These are phyloP conservation scores for Ophiostoma sp. DNA, from an alignment of 2,329 filamentous ascomycete genomes.

Conservation along the genomic window DNA sequence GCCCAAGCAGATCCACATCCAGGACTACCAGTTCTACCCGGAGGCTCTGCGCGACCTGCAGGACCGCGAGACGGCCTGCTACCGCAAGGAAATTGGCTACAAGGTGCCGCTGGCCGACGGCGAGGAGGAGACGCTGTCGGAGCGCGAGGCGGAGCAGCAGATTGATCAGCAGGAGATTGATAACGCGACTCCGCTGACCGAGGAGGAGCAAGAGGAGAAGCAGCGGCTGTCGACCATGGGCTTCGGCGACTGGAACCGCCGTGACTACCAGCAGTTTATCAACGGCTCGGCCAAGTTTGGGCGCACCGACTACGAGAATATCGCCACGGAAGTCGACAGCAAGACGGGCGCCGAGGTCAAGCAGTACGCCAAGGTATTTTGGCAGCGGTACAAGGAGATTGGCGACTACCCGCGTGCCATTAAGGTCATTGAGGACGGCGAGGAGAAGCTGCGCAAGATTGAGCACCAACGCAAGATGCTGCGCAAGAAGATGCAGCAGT, in stretches of 20 bases:
- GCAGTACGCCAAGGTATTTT: slow-evolving; percentile 91
- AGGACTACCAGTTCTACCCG: slow-evolving; percentile 98
- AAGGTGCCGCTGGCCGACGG: slow-evolving; percentile 89
- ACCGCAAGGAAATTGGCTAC: slow-evolving; percentile 94
- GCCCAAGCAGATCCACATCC: slow-evolving; percentile 86
- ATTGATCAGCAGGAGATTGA: slow-evolving; percentile 92
- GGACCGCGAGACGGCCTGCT: slow-evolving; percentile 93
- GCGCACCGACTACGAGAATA: slow-evolving; percentile 78
- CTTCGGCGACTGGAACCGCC: slow-evolving; percentile 92
- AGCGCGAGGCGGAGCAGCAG: slow-evolving; percentile 83
- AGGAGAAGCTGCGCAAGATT: slow-evolving; percentile 84
- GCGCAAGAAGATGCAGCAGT: slow-evolving; percentile 92
- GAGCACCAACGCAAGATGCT: slow-evolving; percentile 92
- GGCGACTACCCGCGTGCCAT: slow-evolving; percentile 86
- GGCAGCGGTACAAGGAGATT: slow-evolving; percentile 91
- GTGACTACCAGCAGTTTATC: slow-evolving; percentile 97
- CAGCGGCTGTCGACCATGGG: slow-evolving; percentile 77
- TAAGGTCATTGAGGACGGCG: slow-evolving; percentile 85
- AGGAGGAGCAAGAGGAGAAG: slow-evolving; percentile 88
- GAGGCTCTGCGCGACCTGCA: slow-evolving; percentile 81
- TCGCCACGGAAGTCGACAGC: slow-evolving; percentile 86
- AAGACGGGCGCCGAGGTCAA: slow-evolving; percentile 85
- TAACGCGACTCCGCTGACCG: slow-evolving; percentile 80
- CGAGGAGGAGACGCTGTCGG: slow-evolving; percentile 76
- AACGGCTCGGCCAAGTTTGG: slow-evolving; percentile 94